Base-by-base conservation (phyloP, 805 yeast genomes). In the Saccharomycopsis selenospora region DNA sequence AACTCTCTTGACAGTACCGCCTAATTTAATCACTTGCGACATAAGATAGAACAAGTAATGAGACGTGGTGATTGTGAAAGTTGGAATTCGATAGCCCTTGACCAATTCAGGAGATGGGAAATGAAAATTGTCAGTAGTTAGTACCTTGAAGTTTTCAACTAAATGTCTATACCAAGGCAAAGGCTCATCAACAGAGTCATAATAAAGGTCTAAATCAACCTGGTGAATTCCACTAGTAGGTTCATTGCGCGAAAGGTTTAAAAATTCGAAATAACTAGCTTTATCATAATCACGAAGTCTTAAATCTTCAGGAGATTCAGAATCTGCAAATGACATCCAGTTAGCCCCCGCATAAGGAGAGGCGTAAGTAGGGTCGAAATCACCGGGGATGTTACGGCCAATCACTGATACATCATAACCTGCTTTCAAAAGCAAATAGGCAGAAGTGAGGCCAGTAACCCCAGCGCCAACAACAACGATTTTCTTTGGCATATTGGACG, bases 261-360 rank as follows among this genome's bases (percentile, higher is more conserved):
- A 54, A 38, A 80, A 73, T 51, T 66, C 69, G 24, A 55, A 54
- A 56, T 82, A 82, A 0, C 76, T 77, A 2, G 70, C 61, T 26
- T 62, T 62, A 56, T 82, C 88, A 18, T 66, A 57, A 11, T 64
- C 58, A 49, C 72, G 76, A 18, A 67, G 60, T 5, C 54, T 58
- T 3, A 28, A 20, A 22, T 56, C 53, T 10, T 46, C 47, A 8
- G 36, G n/a, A 3, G 29, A 8, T 4, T 51, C 30, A 18, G 76
- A 77, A 3, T 66, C 66, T 2, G 85, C 86, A 63, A 79, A 77
- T 10, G 83, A 75, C 43, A 67, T 69, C 85, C 87, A 82, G 56
- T 81, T 77, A 42, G 87, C 89, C 3, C 88, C 88, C 0, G 87
- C 88, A 59, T 70, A 76, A 2, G 87, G 86, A 0, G 84, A 78